These are phyloP conservation scores for Neurospora sp. DNA, from an alignment of 2,329 filamentous ascomycete species.

Conservation along the genomic window DNA sequence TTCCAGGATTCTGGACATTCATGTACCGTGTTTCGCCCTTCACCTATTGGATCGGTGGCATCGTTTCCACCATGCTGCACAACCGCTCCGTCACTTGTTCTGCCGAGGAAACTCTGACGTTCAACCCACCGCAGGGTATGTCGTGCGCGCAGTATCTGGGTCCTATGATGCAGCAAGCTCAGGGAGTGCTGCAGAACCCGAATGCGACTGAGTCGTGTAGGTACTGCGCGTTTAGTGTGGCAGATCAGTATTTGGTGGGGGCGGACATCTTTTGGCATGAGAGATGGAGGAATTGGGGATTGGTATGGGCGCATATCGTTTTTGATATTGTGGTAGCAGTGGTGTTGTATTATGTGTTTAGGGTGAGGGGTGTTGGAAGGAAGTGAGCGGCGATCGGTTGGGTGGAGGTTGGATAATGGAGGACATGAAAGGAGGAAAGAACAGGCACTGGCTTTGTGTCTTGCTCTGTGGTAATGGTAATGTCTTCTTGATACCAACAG, in stretches of 20 bases:
- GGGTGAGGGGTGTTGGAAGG: constrained; percentile 29
- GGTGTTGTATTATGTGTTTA: constrained; percentile 51
- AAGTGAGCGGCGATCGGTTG: background rate
- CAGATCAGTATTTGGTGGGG: constrained; percentile 47
- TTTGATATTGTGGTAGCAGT: constrained; percentile 55
- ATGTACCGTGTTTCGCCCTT: constrained; percentile 63
- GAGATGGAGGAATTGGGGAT: constrained; percentile 60
- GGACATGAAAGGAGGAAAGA: background rate
- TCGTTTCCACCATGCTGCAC: constrained; percentile 57
- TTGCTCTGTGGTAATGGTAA: background rate
- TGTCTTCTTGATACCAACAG: background rate
- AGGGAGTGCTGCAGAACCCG: constrained; percentile 54
- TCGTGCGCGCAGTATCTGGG: constrained; percentile 57
- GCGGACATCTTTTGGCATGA: constrained; percentile 40
- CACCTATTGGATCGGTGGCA: constrained; percentile 59
- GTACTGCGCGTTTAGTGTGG: constrained; percentile 57
- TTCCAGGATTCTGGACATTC: constrained; percentile 69
- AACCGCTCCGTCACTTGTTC: constrained; percentile 42
- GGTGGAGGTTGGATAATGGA: background rate
- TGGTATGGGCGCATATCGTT: constrained; percentile 56
- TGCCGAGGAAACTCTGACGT: constrained; percentile 48
- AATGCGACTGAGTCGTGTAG: constrained; percentile 46
- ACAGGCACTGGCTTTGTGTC: too few relatives aligned
- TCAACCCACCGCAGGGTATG: constrained; percentile 51
- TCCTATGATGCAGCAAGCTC: constrained; percentile 38